Evolutionary conservation across 1,284 basidiomycete species (phyloP).

Genomic region (Leccinum subfulvum): DNA sequence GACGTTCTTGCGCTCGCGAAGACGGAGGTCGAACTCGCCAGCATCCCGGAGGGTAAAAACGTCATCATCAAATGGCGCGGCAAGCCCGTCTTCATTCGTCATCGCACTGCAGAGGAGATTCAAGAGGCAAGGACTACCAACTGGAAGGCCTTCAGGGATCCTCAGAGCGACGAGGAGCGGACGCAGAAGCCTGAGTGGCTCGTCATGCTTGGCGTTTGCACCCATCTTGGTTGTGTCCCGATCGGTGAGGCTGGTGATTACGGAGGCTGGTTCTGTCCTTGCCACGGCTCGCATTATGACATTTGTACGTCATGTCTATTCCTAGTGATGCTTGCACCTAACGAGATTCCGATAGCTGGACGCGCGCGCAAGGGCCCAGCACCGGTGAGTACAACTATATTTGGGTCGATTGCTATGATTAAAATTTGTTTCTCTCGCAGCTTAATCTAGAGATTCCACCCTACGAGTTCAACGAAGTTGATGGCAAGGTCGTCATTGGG

Average conservation of each 20-base stretch:
- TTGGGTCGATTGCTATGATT: slow-evolving; percentile 7
- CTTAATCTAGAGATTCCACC: slow-evolving; percentile 92
- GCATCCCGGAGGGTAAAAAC: slow-evolving; percentile 97
- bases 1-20: slow-evolving; percentile 98
- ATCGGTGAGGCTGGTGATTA: slow-evolving; percentile 98
- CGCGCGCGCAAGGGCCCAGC: slow-evolving; percentile 95
- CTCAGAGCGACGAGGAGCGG: slow-evolving; percentile 85
- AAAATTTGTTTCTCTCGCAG: slow-evolving; percentile 37
- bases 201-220: slow-evolving; percentile 97
- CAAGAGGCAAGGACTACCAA: slow-evolving; percentile 87
- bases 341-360: slow-evolving; percentile 57
- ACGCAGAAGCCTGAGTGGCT: slow-evolving; percentile 97
- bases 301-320: slow-evolving; percentile 59
- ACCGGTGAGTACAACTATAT: slow-evolving; percentile 56
- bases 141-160: slow-evolving; percentile 90
- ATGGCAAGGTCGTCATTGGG: slow-evolving; percentile 90
- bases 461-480: slow-evolving; percentile 85
- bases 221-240: slow-evolving; percentile 98
- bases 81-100: slow-evolving; percentile 99
- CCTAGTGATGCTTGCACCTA: slow-evolving; percentile 9
- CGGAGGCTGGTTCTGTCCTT: slow-evolving; percentile 98
- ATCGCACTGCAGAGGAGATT: slow-evolving; percentile 91
- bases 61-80: slow-evolving; percentile 99
- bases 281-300: slow-evolving; percentile 98
- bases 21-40: slow-evolving; percentile 90